These are phyloP conservation scores for Schizothecium vesticola DNA, from an alignment of 495 filamentous ascomycete species.

Conservation along the genomic window DNA sequence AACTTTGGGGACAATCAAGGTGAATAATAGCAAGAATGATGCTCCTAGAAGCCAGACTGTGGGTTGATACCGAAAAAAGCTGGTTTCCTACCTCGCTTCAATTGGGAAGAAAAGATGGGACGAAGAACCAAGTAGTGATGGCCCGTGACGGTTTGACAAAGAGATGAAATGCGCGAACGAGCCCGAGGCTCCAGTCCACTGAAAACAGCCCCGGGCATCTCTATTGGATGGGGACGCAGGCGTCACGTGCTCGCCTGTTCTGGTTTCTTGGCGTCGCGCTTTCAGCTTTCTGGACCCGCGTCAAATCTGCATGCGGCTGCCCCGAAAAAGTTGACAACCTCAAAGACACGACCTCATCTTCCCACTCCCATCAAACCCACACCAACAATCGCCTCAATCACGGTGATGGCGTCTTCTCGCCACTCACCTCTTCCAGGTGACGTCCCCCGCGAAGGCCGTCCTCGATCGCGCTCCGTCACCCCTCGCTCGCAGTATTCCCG, in stretches of 20 bases:
- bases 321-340: neutral
- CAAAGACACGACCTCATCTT: too few species aligned
- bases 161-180: neutral
- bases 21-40: neutral
- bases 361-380: neutral
- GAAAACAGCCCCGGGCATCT: neutral
- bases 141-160: too few species aligned
- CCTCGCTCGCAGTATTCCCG: constrained; percentile 18
- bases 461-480: constrained; percentile 16
- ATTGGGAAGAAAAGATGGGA: neutral
- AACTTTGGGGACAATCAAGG: neutral
- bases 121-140: too few species aligned
- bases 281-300: neutral
- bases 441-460: constrained; percentile 1
- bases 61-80: neutral
- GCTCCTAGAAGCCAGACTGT: neutral
- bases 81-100: neutral
- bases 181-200: neutral
- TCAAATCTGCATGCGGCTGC: neutral
- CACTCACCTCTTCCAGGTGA: constrained; percentile 4
- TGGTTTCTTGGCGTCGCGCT: neutral
- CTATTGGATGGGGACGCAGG: too few species aligned
- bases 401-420: constrained; percentile 17
- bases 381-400: neutral
- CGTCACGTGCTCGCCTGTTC: constrained; percentile 6